phyloP scores from a whole-genome alignment of 495 filamentous ascomycete species.

The Talaromyces nanjingensis region DNA sequence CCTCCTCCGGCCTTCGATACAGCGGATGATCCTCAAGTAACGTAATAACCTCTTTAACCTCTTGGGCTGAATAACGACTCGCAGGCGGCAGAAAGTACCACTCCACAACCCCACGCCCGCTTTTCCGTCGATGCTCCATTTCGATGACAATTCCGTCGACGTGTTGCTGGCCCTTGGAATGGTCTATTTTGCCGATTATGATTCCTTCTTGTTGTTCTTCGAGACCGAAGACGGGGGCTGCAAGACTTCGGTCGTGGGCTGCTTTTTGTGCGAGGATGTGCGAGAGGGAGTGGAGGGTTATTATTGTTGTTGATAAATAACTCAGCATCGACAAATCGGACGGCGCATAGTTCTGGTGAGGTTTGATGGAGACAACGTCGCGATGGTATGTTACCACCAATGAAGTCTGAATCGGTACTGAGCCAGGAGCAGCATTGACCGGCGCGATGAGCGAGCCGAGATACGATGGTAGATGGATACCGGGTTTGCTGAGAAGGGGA shows the following conservation, averaged over 20 bases:
- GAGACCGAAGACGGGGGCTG: slow-evolving; percentile 69
- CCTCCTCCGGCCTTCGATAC: slow-evolving; percentile 46
- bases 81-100: slow-evolving; percentile 61
- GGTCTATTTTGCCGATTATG: slow-evolving; percentile 47
- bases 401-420: slow-evolving; percentile 28
- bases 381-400: slow-evolving; percentile 40
- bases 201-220: slow-evolving; percentile 69
- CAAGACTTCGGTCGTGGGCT: slow-evolving; percentile 62
- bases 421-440: slow-evolving; percentile 11
- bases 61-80: slow-evolving; percentile 24
- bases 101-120: slow-evolving; percentile 70
- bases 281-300: slow-evolving; percentile 55
- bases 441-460: slow-evolving; percentile 30
- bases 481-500: slow-evolving; percentile 26
- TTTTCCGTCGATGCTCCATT: slow-evolving; percentile 77
- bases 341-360: slow-evolving; percentile 56
- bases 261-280: slow-evolving; percentile 62
- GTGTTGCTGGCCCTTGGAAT: slow-evolving; percentile 37
- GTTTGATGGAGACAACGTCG: slow-evolving; percentile 44
- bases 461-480: slow-evolving; percentile 32
- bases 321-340: slow-evolving; percentile 52
- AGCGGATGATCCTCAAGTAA: slow-evolving; percentile 73
- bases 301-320: slow-evolving; percentile 62
- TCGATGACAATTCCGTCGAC: slow-evolving; percentile 63
- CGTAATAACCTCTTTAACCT: slow-evolving; percentile 46